Evolutionary conservation across 768 basidiomycete genomes (phyloP).

Genomic region (Dictyophora rubrovolvata): DNA sequence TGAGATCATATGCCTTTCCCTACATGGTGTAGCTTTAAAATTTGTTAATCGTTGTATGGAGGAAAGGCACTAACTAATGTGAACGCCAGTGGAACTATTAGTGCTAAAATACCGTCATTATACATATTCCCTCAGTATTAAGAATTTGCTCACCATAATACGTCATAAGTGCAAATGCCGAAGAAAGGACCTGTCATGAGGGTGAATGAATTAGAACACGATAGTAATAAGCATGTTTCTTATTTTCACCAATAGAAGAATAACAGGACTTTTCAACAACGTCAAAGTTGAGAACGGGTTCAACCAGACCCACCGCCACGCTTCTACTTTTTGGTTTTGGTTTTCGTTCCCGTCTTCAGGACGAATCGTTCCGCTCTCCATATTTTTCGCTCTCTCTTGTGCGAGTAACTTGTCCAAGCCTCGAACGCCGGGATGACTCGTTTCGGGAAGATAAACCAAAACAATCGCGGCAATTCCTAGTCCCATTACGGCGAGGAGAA

Average conservation of each 20-base stretch:
- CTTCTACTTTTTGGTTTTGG: background rate
- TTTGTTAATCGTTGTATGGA: background rate
- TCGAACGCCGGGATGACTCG: constrained; percentile 47
- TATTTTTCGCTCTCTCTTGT: background rate
- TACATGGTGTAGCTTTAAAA: background rate
- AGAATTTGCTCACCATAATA: background rate
- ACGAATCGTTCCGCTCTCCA: background rate
- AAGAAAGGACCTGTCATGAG: background rate
- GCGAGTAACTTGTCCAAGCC: constrained; percentile 37
- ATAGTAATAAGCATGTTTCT: background rate
- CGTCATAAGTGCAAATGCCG: background rate
- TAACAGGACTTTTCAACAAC: background rate
- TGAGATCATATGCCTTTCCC: background rate
- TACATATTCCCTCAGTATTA: background rate
- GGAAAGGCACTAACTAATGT: background rate
- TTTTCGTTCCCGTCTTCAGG: background rate
- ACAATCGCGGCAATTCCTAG: constrained; percentile 31
- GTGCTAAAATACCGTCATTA: background rate
- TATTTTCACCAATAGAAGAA: background rate
- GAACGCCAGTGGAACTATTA: background rate
- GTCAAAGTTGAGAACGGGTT: constrained; percentile 47
- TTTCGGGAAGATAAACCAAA: constrained; percentile 49
- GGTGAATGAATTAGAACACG: background rate
- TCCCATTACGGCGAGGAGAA: constrained; percentile 31
- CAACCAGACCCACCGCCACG: constrained; percentile 27